A percentile compares a stretch with the other conserved stretches of the same genome.
Conservation (phyloP, 140 eudicot genomes). For the Stevia rebaudiana region DNA sequence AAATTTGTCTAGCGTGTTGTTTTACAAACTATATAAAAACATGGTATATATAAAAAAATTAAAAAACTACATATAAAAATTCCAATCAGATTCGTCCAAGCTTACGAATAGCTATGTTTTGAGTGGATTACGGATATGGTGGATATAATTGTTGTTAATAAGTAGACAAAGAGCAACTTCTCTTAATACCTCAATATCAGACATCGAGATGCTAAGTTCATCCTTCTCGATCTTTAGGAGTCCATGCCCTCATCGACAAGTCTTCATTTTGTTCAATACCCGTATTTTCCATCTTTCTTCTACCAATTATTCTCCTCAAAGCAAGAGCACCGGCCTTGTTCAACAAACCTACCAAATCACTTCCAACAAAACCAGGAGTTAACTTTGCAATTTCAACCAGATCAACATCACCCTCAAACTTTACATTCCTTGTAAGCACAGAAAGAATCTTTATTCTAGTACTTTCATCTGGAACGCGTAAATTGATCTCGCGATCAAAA, state of each 20-base stretch:
- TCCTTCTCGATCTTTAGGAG: constrained; percentile 70
- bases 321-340: constrained; percentile 79
- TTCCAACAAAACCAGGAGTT: constrained; percentile 92
- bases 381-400: constrained; percentile 56
- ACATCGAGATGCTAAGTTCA: constrained; percentile 64
- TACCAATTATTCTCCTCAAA: constrained; percentile 67
- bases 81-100: too few relatives aligned
- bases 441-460: constrained; percentile 71
- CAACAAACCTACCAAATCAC: constrained; percentile 65
- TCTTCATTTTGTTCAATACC: constrained; percentile 42
- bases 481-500: constrained; percentile 69
- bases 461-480: constrained; percentile 84
- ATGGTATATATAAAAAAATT: too few relatives aligned
- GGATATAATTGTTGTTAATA: too few relatives aligned
- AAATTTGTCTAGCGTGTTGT: too few relatives aligned
- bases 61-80: too few relatives aligned
- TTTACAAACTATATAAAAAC: too few relatives aligned
- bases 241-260: constrained; percentile 77
- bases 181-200: constrained; percentile 75
- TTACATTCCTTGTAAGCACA: constrained; percentile 50
- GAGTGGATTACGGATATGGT: too few relatives aligned
- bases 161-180: too few relatives aligned
- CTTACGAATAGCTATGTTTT: too few relatives aligned
- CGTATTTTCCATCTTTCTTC: constrained; percentile 40
- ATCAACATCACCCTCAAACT: constrained; percentile 75